These are phyloP conservation scores for Scheffersomyces titani DNA, from an alignment of 1,139 yeast species.

Conservation along the genomic window DNA sequence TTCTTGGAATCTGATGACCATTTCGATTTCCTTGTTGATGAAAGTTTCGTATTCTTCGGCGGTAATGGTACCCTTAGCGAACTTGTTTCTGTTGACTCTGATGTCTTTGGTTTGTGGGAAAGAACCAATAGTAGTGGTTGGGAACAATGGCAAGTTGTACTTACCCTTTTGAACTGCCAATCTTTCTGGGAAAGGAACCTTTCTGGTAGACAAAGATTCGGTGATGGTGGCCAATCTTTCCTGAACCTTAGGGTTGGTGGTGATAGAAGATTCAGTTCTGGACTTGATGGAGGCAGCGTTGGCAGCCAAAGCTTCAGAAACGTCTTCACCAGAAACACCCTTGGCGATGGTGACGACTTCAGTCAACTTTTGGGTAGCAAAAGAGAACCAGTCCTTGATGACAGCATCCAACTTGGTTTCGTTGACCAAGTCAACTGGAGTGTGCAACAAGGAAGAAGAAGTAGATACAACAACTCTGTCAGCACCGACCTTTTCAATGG, in stretches of 20 bases:
- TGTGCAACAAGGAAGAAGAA: conserved; percentile 95
- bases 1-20: conserved; percentile 97
- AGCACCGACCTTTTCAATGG: conserved; percentile 80
- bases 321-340: conserved; percentile 81
- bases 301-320: conserved; percentile 66
- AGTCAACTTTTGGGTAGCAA: conserved; percentile 91
- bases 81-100: conserved; percentile 97
- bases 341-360: conserved; percentile 93
- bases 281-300: conserved; percentile 86
- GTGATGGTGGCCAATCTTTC: conserved; percentile 81
- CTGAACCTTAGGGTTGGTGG: conserved; percentile 90
- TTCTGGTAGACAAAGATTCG: conserved; percentile 81
- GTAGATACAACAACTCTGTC: conserved; percentile 91
- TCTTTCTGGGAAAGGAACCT: conserved; percentile 83
- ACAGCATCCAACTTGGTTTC: conserved; percentile 89
- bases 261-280: conserved; percentile 83
- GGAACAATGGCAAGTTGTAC: conserved; percentile 96
- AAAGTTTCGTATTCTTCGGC: conserved; percentile 94
- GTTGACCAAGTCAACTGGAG: conserved; percentile 92
- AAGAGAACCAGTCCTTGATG: conserved; percentile 97
- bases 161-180: conserved; percentile 81
- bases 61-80: conserved; percentile 92
- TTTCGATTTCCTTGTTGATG: conserved; percentile 95
- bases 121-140: conserved; percentile 99
- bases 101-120: conserved; percentile 99